Evolutionary conservation across 1,284 basidiomycete genomes (phyloP).

Genomic region (Ustilago loliicola): DNA sequence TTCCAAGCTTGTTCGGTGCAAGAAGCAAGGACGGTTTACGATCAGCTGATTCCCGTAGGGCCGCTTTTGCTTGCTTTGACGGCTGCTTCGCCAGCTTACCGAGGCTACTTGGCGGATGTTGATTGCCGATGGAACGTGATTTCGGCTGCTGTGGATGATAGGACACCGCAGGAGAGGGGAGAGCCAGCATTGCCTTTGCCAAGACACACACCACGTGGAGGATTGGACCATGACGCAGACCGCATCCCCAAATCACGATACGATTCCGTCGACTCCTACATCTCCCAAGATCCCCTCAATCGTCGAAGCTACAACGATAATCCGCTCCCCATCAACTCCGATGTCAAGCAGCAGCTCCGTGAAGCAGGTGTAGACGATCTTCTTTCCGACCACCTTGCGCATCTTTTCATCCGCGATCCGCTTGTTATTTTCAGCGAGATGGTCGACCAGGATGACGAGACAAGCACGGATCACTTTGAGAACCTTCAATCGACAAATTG

Average conservation of each 20-base stretch:
- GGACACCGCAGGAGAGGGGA: constrained; percentile 93
- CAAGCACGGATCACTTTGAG: constrained; percentile 96
- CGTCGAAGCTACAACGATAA: constrained; percentile 94
- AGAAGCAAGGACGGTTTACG: constrained; percentile 92
- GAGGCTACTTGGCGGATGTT: constrained; percentile 94
- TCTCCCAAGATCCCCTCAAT: constrained; percentile 87
- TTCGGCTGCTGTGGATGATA: constrained; percentile 94
- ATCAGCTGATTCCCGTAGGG: constrained; percentile 91
- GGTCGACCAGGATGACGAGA: constrained; percentile 88
- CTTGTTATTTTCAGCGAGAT: constrained; percentile 95
- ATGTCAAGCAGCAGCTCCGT: constrained; percentile 69
- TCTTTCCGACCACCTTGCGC: constrained; percentile 90
- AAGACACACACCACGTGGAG: constrained; percentile 39
- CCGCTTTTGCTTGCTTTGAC: constrained; percentile 96
- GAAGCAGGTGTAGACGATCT: constrained; percentile 82
- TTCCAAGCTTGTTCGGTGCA: constrained; percentile 95
- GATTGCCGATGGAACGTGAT: constrained; percentile 99
- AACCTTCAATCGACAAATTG: constrained; percentile 99
- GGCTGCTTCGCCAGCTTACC: constrained; percentile 92
- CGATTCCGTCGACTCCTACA: constrained; percentile 93
- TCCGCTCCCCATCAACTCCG: constrained; percentile 81
- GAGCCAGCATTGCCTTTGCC: constrained; percentile 71
- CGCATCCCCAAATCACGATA: constrained; percentile 95
- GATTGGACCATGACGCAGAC: constrained; percentile 45
- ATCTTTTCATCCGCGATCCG: constrained; percentile 97